A percentile compares a stretch with the other conserved stretches of the same genome.
Conservation (phyloP, 2,329 filamentous ascomycete genomes). For the Aspergillus sp. region DNA sequence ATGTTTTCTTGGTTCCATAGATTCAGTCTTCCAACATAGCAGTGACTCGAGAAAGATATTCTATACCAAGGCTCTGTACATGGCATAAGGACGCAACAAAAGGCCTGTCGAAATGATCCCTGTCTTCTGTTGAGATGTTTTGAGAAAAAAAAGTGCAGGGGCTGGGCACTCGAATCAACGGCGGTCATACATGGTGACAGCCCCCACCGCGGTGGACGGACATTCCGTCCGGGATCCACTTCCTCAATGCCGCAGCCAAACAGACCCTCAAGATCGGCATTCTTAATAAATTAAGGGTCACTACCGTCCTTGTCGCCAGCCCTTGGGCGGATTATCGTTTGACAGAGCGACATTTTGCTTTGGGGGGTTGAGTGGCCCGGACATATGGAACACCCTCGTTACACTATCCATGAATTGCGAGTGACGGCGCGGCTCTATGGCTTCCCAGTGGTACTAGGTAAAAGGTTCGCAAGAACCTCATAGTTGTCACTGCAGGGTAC, state of each 20-base stretch:
- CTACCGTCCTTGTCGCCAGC: background rate
- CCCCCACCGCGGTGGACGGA: background rate
- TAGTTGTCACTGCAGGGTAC: background rate
- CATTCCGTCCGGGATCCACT: background rate
- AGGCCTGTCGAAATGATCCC: too few species aligned
- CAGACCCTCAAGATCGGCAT: background rate
- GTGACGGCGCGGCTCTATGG: too few species aligned
- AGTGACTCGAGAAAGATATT: too few species aligned
- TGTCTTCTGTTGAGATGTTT: too few species aligned
- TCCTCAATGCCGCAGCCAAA: background rate
- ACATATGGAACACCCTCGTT: too few species aligned
- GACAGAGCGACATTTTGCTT: background rate
- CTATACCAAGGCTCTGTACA: too few species aligned
- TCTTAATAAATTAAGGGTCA: background rate
- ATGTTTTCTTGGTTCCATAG: too few species aligned
- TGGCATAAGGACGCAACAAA: background rate
- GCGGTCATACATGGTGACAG: background rate
- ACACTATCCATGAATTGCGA: too few species aligned
- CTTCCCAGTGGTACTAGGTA: too few species aligned
- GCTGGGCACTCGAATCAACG: background rate
- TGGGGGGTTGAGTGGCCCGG: too few species aligned
- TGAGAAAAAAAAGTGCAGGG: background rate
- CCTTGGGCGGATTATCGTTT: background rate
- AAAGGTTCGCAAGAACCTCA: too few species aligned
- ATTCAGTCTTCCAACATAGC: too few species aligned